A percentile compares a stretch with the other conserved stretches of the same genome.
Evolutionary conservation across 192 early-diverging fungal genomes (phyloP).

Genomic region (Podila verticillata): DNA sequence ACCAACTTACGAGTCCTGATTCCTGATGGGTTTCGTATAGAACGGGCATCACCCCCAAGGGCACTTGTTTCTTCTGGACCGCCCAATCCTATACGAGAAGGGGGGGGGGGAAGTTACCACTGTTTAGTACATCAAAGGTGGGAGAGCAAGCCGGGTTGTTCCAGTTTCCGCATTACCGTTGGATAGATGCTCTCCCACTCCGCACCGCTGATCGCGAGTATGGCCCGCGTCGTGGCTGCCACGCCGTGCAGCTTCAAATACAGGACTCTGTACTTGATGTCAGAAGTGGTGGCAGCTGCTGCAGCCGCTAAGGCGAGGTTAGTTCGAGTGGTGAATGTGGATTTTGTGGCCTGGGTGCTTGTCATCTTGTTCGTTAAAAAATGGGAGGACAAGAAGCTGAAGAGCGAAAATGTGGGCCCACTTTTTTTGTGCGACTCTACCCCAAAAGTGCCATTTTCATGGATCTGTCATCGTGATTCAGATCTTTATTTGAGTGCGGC

Average conservation of each 20-base stretch:
- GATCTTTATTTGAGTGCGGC: not conserved
- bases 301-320: constrained; percentile 8
- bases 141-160: not conserved
- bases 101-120: not conserved
- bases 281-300: not conserved
- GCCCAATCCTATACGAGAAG: constrained; percentile 37
- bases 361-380: not conserved
- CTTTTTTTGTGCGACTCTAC: too few relatives aligned
- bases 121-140: not conserved
- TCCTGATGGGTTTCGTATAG: constrained; percentile 28
- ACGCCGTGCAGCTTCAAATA: constrained; percentile 42
- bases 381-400: too few relatives aligned
- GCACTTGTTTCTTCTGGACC: constrained; percentile 9
- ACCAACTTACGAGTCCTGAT: not conserved
- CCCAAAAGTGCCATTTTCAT: too few relatives aligned
- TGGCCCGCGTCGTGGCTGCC: constrained; percentile 28
- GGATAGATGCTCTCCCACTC: constrained; percentile 32
- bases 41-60: constrained; percentile 27
- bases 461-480: not conserved
- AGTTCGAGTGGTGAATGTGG: constrained; percentile 20
- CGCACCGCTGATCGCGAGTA: constrained; percentile 18
- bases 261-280: constrained; percentile 19
- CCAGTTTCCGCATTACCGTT: constrained; percentile 1
- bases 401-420: too few relatives aligned
- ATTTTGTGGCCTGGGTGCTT: not conserved